Base-by-base conservation (phyloP, 352 stramenopile genomes). In the Thraustochytrium striatum region DNA sequence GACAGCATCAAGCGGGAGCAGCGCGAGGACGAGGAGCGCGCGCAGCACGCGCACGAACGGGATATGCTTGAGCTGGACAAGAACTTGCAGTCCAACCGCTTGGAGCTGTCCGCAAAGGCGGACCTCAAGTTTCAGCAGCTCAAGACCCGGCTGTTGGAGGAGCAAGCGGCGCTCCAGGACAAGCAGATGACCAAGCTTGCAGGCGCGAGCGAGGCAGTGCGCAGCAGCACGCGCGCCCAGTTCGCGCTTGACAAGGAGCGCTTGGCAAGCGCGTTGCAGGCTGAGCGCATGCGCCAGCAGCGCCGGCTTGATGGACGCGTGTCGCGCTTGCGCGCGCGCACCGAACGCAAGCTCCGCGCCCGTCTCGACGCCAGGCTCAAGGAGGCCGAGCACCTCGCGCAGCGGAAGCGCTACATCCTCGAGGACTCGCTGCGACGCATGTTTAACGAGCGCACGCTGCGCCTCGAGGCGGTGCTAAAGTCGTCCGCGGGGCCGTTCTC, bases 161-260 rank as follows among this genome's bases (percentile, higher is more conserved):
- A 62, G n/a, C 55, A 62, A 36, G 55, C 9, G 25, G 55, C 32
- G 9, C 9, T 36, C 9, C 55, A 62, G 55, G 9, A 25, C 9
- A 69, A 79, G 38, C 69, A 79, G 36, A 32, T 69, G n/a, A 58
- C 38, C 16, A 41, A 25, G 35, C 50, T 65, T 35, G 50, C 44
- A 7, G 9, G 28, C 11, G 9, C 72, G 0, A 25, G 38, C 5
- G 35, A 30, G 0, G 53, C 59, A 11, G 59, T 38, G 25, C 52
- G 57, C 11, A 21, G 25, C 59, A 70, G 36, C 47, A 36, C 16
- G 50, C 50, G 39, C 35, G 13, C 19, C 7, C 9, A 55, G 13
- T 79, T 79, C 72, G 55, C 32, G 25, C 35, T 9, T n/a, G 69
- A 79, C 3, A 47, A 52, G n/a, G 69, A 79, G 53, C 32, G 69